phyloP scores from a whole-genome alignment of 2,329 filamentous ascomycete species.

The Berkeleyomyces basicola region DNA sequence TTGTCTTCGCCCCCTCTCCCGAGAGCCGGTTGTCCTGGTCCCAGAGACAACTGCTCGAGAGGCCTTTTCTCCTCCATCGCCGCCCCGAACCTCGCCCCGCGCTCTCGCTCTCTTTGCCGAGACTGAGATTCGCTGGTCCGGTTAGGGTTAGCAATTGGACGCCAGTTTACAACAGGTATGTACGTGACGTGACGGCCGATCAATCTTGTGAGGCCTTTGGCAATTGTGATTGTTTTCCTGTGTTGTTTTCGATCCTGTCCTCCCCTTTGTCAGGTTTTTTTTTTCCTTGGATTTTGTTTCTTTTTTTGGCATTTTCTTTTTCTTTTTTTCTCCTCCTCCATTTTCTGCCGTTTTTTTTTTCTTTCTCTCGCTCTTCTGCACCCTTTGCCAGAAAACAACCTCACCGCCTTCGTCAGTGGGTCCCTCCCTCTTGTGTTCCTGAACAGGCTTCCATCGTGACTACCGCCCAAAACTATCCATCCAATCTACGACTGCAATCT shows the following conservation, averaged over 20 bases:
- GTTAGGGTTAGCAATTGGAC: not conserved
- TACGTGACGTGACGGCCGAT: not conserved
- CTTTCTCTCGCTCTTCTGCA: not conserved
- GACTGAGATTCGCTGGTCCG: conserved; percentile 4
- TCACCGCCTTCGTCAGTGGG: not conserved
- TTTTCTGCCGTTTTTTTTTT: not conserved
- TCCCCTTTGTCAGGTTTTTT: not conserved
- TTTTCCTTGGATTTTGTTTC: not conserved
- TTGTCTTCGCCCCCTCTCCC: not conserved
- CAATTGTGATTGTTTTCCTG: not conserved
- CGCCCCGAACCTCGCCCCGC: not conserved
- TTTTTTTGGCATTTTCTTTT: conserved; percentile 4
- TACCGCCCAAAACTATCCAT: not conserved
- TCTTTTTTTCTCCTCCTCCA: not conserved
- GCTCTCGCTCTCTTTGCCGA: conserved; percentile 1
- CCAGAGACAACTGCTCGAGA: conserved; percentile 14
- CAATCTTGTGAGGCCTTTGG: not conserved
- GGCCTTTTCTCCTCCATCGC: conserved; percentile 12
- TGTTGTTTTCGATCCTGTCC: not conserved
- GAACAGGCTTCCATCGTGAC: not conserved
- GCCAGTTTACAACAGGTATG: not conserved
- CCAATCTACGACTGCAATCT: not conserved
- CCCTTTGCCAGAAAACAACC: not conserved
- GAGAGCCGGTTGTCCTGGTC: not conserved
- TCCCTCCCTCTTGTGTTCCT: not conserved